Evolutionary conservation across 441 rosid genomes (phyloP), one percentile per base, ranked within the genome.

Genomic region (Adansonia grandidieri): DNA sequence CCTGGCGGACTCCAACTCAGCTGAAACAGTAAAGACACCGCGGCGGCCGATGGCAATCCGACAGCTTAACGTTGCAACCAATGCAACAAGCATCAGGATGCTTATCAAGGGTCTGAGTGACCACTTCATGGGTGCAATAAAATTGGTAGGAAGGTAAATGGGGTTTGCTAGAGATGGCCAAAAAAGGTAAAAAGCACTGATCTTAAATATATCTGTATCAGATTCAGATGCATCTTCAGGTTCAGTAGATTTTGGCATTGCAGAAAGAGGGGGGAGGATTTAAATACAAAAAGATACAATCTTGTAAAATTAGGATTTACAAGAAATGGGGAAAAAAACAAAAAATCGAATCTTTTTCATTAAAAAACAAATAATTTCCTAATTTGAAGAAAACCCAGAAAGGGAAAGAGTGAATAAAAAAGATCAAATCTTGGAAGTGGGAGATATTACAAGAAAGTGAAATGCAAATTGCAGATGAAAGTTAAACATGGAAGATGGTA

Each of bases 31-130:
- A 73, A 80, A 83, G 47, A 82, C 58, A 57, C 83, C 80, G 63
- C 84, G 79, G 42, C 87, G 86, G 58, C 85, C 91, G 78, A 84
- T 66, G 37, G 84, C 65, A 37, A 88, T 80, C 80, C 96, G 87
- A 79, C 83, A 90, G 77, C 84, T 83, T 71, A 95, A 89, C 6
- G 90, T 85, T n/a, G 81, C 77, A 78, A 90, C 88, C 82, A 93
- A 83, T 74, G 83, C 85, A 3, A 86, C 74, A 80, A 95, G 86
- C 63, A 93, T 71, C 9, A 93, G 80, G 68, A 90, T 81, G 76
- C 89, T 89, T 71, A 87, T 82, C 63, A 92, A 78, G 48, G 96
- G 93, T 48, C 94, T 88, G 51, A 89, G 85, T 62, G 98, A 88
- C 78, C 93, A 86, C 82, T 95, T 95, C 95, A 93, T 95, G 72